Base-by-base conservation (phyloP, 176 grass and related monocot genomes). In the Oryza glaberrima region DNA sequence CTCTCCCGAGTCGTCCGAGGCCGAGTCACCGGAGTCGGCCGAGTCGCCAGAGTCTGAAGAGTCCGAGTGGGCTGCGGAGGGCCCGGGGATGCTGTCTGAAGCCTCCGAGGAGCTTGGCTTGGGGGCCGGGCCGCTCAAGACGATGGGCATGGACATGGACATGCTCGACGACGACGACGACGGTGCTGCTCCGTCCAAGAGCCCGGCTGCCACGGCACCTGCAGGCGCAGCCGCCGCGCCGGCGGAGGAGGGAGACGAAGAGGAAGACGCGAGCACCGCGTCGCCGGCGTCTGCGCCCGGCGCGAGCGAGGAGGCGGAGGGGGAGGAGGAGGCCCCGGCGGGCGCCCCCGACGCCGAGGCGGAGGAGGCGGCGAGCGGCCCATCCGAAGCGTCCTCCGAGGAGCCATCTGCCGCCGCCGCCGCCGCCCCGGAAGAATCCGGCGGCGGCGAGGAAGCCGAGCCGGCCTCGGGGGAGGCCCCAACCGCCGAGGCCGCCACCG, bases 311-410 rank as follows among this genome's bases (percentile, higher is more conserved):
- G 65, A 78, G 25, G 61, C 70, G 47, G 68, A 83, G 73, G 30
- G 30, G 30, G 77, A 46, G 77, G 52, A 56, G 52, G 86, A 72
- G 38, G 22, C 38, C n/a, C 77, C 88, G 10, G 52, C 65, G 5
- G 87, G 70, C 14, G 82, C 82, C 11, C 87, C 82, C 22, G 77
- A 74, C 12, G 72, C 4, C 17, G 30, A 52, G 32, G 43, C 20
- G 8, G 82, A 69, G 20, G 82, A 69, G 72, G 61, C 25, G 35
- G 11, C 38, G 23, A 28, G 35, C 30, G 30, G 30, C 35, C 86
- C 69, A 4, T 52, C 69, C n/a, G 43, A 44, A 36, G 35, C 35
- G 43, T 73, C 52, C 17, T 6, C 51, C 12, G 48, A 81, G 11
- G 78, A 47, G 5, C 75, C 36, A 23, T 32, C 16, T 0, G 76